Evolutionary conservation across 2,329 filamentous ascomycete genomes (phyloP), one percentile per base, ranked within the genome.

Genomic region (Kalmusia sp.): DNA sequence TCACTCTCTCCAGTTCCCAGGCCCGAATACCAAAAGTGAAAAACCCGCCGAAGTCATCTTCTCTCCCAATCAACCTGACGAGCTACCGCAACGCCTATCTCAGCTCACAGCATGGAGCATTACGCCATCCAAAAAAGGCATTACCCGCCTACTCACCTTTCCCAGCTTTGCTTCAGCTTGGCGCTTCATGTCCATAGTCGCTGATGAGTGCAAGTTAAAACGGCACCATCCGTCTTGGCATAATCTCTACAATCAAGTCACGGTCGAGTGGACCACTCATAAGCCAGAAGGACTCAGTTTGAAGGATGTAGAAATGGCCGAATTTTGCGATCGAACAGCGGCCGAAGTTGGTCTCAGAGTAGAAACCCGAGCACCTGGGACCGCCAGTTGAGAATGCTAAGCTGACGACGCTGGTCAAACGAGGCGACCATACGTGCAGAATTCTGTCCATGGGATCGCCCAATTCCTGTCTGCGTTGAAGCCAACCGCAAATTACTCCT

Each of bases 301-400:
- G 51, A 72, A 73, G 49, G 71, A 74, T 28, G 63, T 70, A 3
- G 62, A 69, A 11, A 74, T 74, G 70, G 71, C 71, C 21, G 69
- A 72, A 39, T 72, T 73, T 22, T 74, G 71, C 31, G 61, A 74
- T 44, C 50, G 45, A 6, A 59, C 41, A n/a, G 71, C 71, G 3
- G 54, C 53, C 9, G 60, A 65, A 37, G 62, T 72, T 39, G 71
- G 69, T 14, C 47, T 70, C 31, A 67, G 64, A 45, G 11, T 11
- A 31, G 8, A 38, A 21, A 12, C 37, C 24, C 33, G 19, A 14
- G 19, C 7, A 21, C n/a, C 17, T 22, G 41, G 28, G 7, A 12
- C 28, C 9, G 14, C 9, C 5, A 25, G 27, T 3, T 47, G 8
- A 22, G 21, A n/a, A 17, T 15, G n/a, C 14, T 28, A 11, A 41